Percentiles rank a stretch among this genome's conserved stretches.
These are phyloP conservation scores for Microdochium paspali DNA, from an alignment of 2,329 filamentous ascomycete species.

Conservation along the genomic window DNA sequence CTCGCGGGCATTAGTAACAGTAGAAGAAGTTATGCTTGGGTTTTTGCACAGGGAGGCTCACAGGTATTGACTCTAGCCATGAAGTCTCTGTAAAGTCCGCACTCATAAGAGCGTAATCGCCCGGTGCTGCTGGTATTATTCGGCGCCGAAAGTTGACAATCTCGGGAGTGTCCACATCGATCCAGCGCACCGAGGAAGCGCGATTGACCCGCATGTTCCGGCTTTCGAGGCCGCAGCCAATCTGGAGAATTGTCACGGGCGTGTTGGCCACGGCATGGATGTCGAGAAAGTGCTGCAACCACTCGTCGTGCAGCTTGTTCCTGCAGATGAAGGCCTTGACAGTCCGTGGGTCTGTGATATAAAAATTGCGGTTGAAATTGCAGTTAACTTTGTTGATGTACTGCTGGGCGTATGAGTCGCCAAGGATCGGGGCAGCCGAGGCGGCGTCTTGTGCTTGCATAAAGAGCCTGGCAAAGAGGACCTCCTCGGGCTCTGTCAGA, in stretches of 20 bases:
- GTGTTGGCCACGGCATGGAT: conserved; percentile 5
- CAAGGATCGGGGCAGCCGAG: conserved; percentile 4
- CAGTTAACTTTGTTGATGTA: conserved; percentile 5
- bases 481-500: neutral
- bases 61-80: neutral
- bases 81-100: conserved; percentile 3
- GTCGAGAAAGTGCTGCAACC: conserved; percentile 9
- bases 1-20: neutral
- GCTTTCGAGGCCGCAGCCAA: conserved; percentile 14
- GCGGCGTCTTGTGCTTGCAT: conserved; percentile 5
- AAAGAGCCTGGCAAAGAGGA: conserved; percentile 1
- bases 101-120: conserved; percentile 11
- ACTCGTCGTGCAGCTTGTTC: conserved; percentile 6
- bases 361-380: conserved; percentile 4
- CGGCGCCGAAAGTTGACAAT: conserved; percentile 14
- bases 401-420: conserved; percentile 6
- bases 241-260: conserved; percentile 10
- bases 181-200: conserved; percentile 10
- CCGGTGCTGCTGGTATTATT: conserved; percentile 6
- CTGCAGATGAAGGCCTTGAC: conserved; percentile 3
- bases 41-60: neutral
- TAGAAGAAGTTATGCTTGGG: neutral
- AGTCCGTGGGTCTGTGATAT: conserved; percentile 1
- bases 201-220: conserved; percentile 7
- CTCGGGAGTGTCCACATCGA: conserved; percentile 18